Conservation (phyloP, 441 rosid genomes). For the Capsella rubella region DNA sequence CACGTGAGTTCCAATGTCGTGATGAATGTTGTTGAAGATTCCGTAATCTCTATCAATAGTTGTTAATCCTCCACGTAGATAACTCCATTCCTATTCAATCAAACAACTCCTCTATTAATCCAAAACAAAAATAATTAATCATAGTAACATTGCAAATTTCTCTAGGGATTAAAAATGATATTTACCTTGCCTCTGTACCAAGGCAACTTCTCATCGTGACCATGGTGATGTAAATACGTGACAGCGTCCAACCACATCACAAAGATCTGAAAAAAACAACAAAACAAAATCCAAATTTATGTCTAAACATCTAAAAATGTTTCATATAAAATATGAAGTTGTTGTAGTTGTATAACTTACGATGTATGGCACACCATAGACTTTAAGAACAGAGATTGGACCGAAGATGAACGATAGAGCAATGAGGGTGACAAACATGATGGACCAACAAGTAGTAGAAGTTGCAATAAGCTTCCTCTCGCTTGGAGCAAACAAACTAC, state of each 20-base stretch:
- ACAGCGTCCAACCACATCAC: slow-evolving; percentile 88
- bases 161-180: neutral
- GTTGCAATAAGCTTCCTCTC: slow-evolving; percentile 68
- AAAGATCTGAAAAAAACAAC: slow-evolving; percentile 57
- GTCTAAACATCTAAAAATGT: neutral
- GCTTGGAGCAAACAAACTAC: slow-evolving; percentile 63
- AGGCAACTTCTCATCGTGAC: slow-evolving; percentile 82
- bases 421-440: slow-evolving; percentile 65
- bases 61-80: slow-evolving; percentile 89
- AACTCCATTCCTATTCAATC: slow-evolving; percentile 86
- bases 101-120: neutral
- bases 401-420: slow-evolving; percentile 60
- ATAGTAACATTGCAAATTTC: neutral
- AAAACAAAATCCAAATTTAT: neutral
- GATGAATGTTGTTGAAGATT: slow-evolving; percentile 76
- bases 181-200: slow-evolving; percentile 96
- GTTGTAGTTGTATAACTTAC: slow-evolving; percentile 41
- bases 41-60: slow-evolving; percentile 91
- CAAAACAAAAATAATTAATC: neutral
- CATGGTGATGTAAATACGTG: slow-evolving; percentile 96
- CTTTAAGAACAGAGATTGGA: slow-evolving; percentile 65
- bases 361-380: slow-evolving; percentile 84
- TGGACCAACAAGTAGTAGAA: slow-evolving; percentile 72
- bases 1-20: slow-evolving; percentile 93
- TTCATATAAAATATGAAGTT: neutral